Base-by-base conservation (phyloP, 179 eudicot genomes). In the Dionaea muscipula region DNA sequence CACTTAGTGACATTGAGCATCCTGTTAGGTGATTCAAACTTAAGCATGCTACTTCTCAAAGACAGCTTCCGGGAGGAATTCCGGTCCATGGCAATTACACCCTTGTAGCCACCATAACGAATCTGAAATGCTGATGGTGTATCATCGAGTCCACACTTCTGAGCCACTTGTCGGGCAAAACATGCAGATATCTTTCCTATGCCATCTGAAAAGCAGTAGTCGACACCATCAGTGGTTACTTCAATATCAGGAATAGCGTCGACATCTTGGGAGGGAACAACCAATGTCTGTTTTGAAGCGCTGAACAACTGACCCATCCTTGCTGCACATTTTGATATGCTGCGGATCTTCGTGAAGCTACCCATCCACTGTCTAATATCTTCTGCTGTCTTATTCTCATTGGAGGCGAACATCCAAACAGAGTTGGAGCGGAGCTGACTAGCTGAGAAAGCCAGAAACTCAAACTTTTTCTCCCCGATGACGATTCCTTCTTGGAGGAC, bases 361-460 rank as follows among this genome's bases (percentile, higher is more conserved):
- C 98, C 98, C 98, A 91, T 91, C 98, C 98, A 91, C 48, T 91
- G 73, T 26, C 98, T 71, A 39, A 91, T 91, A 64, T 85, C 84
- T 60, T 71, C 78, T 16, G 86, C 94, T 63, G 51, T 91, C 44
- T 84, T 75, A 20, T 80, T 63, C 12, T 84, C 84, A 56, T 88
- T 91, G 19, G 98, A 91, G 71, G 98, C 94, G 77, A 91, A 91
- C 98, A 91, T 91, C 98, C 98, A 91, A 7, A 91, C 91, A 0
- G 98, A 74, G 59, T 82, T 87, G 25, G 94, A 84, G 16, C 98
- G 86, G 35, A 91, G 85, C 51, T 91, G 98, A 68, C 98, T 91
- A 1, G 98, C 98, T 20, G 96, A 88, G 57, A 88, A 88, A 2
- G 96, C 90, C 44, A 88, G 60, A 57, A 88, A 88, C 40, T 85